These are phyloP conservation scores for Exophiala viscosa DNA, from an alignment of 2,329 filamentous ascomycete genomes.

Conservation along the genomic window DNA sequence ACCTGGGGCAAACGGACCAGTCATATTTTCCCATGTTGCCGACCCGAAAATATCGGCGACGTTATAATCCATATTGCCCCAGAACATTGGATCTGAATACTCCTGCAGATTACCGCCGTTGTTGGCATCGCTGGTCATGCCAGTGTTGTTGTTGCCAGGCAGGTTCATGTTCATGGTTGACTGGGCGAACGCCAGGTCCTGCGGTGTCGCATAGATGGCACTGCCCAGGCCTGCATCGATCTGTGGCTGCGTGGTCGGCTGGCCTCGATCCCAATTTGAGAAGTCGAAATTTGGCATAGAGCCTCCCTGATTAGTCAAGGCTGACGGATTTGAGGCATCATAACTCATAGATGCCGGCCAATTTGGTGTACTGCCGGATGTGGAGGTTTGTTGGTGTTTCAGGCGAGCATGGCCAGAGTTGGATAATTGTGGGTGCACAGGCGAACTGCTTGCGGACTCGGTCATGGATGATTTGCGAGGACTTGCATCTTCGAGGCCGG, in stretches of 20 bases:
- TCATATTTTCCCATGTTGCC: slow-evolving; percentile 29
- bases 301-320: slow-evolving; percentile 11
- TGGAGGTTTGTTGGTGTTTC: slow-evolving; percentile 10
- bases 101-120: slow-evolving; percentile 18
- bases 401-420: neutral
- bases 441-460: slow-evolving; percentile 16
- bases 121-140: neutral
- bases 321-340: slow-evolving; percentile 15
- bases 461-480: slow-evolving; percentile 19
- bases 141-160: neutral
- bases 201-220: slow-evolving; percentile 25
- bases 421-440: slow-evolving; percentile 15
- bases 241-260: slow-evolving; percentile 22
- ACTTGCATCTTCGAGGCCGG: slow-evolving; percentile 12
- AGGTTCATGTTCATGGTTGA: slow-evolving; percentile 24
- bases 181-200: slow-evolving; percentile 26
- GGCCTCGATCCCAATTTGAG: slow-evolving; percentile 23
- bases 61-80: slow-evolving; percentile 28
- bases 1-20: slow-evolving; percentile 22
- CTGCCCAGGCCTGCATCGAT: slow-evolving; percentile 17
- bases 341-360: slow-evolving; percentile 19
- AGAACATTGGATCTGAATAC: slow-evolving; percentile 28
- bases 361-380: slow-evolving; percentile 16
- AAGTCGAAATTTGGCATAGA: slow-evolving; percentile 16
- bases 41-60: slow-evolving; percentile 28